Conservation (phyloP, 345 rosid genomes). For the Streptanthus diversifolius region DNA sequence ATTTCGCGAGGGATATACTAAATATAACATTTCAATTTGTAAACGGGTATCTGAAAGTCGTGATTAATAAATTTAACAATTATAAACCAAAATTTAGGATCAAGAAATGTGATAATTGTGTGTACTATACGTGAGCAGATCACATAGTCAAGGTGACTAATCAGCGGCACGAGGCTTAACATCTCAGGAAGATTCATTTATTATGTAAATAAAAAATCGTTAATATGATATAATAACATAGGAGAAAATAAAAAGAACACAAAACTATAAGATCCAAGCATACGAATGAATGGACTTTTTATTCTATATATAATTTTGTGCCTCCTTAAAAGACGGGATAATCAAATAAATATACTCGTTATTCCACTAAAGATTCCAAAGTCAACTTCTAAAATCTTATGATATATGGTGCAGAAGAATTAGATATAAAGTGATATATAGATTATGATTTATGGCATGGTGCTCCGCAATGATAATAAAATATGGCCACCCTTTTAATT, state of each 20-base stretch:
- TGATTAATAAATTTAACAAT: neutral
- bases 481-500: slow-evolving; percentile 14
- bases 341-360: slow-evolving; percentile 13
- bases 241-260: neutral
- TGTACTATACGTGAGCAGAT: neutral
- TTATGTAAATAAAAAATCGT: neutral
- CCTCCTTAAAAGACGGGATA: slow-evolving; percentile 25
- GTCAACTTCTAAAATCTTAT: slow-evolving; percentile 35
- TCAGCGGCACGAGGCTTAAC: slow-evolving; percentile 14
- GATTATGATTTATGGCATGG: slow-evolving; percentile 35
- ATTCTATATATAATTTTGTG: slow-evolving; percentile 32
- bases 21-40: neutral
- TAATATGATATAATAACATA: neutral
- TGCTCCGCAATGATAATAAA: slow-evolving; percentile 22
- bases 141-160: slow-evolving; percentile 1
- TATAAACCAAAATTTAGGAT: neutral
- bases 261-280: slow-evolving; percentile 25
- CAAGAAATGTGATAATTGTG: neutral
- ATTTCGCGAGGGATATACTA: neutral
- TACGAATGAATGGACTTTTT: slow-evolving; percentile 27
- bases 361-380: slow-evolving; percentile 29
- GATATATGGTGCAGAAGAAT: slow-evolving; percentile 23
- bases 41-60: neutral
- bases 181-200: slow-evolving; percentile 4
- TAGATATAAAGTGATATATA: slow-evolving; percentile 18